A percentile compares a stretch with the other conserved stretches of the same genome.
These are phyloP conservation scores for Juncus effusus DNA, from an alignment of 176 grass and related monocot genomes.

Conservation along the genomic window DNA sequence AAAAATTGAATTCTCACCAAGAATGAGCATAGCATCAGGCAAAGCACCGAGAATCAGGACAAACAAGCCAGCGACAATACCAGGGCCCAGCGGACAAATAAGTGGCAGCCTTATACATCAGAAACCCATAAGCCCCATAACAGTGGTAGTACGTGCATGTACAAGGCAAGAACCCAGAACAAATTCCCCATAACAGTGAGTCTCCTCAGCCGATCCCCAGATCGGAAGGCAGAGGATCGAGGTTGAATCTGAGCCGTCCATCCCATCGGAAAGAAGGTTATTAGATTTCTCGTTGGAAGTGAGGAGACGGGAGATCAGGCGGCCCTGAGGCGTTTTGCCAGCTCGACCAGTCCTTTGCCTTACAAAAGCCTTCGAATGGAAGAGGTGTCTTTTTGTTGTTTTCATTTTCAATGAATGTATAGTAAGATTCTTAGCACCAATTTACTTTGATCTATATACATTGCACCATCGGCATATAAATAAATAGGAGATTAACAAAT, in stretches of 20 bases:
- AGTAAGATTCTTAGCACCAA: no score
- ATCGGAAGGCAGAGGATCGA: constrained; percentile 24
- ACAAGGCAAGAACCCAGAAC: constrained; percentile 61
- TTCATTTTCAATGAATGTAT: no score
- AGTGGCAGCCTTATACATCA: constrained; percentile 94
- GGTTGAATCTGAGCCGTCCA: constrained; percentile 23
- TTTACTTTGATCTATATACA: no score
- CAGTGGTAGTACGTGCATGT: constrained; percentile 51
- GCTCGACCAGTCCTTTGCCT: no score
- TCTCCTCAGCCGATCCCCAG: constrained; percentile 31
- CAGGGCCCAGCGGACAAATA: constrained; percentile 74
- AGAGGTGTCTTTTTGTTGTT: no score
- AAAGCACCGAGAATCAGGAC: constrained; percentile 92
- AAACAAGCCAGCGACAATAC: constrained; percentile 86
- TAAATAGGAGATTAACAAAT: no score
- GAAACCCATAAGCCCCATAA: constrained; percentile 70
- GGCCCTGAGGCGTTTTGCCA: constrained; percentile 39
- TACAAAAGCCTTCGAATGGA: no score
- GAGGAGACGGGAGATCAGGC: constrained; percentile 49
- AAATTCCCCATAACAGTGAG: constrained; percentile 26
- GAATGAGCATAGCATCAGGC: constrained; percentile 83
- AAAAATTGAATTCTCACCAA: constrained; percentile 35
- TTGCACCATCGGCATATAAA: no score
- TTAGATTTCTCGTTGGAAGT: neutral
- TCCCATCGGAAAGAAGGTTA: constrained; percentile 31